Evolutionary conservation across 1,284 basidiomycete genomes (phyloP).

Genomic region (Bjerkandera adusta): DNA sequence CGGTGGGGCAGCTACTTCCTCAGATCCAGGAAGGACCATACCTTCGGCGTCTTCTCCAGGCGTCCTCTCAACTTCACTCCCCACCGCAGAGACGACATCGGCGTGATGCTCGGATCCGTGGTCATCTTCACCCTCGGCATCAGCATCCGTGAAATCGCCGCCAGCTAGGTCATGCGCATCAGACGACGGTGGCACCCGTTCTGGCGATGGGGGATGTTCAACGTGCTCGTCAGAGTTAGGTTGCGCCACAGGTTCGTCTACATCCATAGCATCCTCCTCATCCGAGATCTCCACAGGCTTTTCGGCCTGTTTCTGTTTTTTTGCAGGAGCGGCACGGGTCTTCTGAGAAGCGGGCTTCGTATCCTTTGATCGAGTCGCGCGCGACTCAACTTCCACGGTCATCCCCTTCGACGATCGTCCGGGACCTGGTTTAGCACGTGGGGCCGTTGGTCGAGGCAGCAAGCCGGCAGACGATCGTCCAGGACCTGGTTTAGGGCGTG

Average conservation of each 20-base stretch:
- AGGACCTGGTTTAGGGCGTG: not conserved
- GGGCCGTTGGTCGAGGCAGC: too few relatives aligned
- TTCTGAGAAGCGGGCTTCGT: too few relatives aligned
- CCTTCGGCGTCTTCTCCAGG: too few relatives aligned
- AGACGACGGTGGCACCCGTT: too few relatives aligned
- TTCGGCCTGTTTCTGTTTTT: not conserved
- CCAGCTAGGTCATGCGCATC: conserved; percentile 3
- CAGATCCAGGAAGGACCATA: too few relatives aligned
- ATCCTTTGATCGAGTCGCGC: too few relatives aligned
- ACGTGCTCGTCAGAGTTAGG: not conserved
- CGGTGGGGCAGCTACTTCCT: too few relatives aligned
- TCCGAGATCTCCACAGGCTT: not conserved
- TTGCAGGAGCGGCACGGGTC: not conserved
- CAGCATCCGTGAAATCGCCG: conserved; percentile 7
- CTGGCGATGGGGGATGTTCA: not conserved
- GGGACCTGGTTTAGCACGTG: not conserved
- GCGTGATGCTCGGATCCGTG: conserved; percentile 8
- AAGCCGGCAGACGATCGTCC: conserved; percentile 4
- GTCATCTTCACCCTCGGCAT: conserved; percentile 15
- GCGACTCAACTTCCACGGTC: too few relatives aligned
- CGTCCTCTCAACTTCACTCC: too few relatives aligned
- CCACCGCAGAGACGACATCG: too few relatives aligned
- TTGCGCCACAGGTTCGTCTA: not conserved
- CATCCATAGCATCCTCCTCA: conserved; percentile 2
- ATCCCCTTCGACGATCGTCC: conserved; percentile 2